A percentile compares a stretch with the other conserved stretches of the same genome.
These are phyloP conservation scores for Cladophialophora yegresii DNA, from an alignment of 2,329 filamentous ascomycete genomes.

Conservation along the genomic window DNA sequence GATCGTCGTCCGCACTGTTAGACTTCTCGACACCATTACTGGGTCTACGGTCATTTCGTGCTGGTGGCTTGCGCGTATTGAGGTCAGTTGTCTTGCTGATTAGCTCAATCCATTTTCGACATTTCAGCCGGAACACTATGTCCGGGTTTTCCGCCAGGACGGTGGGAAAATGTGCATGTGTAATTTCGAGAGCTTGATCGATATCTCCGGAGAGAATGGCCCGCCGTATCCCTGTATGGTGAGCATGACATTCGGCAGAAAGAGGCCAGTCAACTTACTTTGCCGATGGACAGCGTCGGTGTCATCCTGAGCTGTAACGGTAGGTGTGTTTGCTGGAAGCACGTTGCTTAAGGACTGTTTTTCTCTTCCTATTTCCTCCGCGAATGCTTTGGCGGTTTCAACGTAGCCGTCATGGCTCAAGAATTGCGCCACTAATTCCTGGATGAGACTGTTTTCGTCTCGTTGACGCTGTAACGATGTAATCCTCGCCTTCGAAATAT, in stretches of 20 bases:
- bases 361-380: conserved; percentile 74
- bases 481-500: conserved; percentile 64
- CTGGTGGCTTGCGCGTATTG: conserved; percentile 51
- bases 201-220: conserved; percentile 91
- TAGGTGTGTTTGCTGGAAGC: conserved; percentile 56
- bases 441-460: conserved; percentile 72
- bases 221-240: conserved; percentile 70
- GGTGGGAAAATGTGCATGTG: conserved; percentile 73
- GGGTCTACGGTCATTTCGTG: conserved; percentile 39
- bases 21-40: conserved; percentile 46
- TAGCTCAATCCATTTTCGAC: conserved; percentile 94
- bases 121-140: conserved; percentile 84
- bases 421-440: conserved; percentile 83
- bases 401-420: conserved; percentile 94
- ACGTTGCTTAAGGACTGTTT: conserved; percentile 68
- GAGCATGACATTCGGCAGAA: conserved; percentile 16
- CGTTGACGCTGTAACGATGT: conserved; percentile 59
- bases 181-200: conserved; percentile 82
- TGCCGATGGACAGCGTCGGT: conserved; percentile 84
- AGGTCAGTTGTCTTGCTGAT: conserved; percentile 73
- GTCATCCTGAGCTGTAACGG: conserved; percentile 65
- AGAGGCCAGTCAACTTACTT: conserved; percentile 56
- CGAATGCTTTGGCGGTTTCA: conserved; percentile 86
- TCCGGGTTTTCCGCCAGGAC: conserved; percentile 79
- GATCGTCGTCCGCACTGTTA: conserved; percentile 41